Conservation (phyloP, 164 flowering plant genomes). For the Liriodendron chinense region DNA sequence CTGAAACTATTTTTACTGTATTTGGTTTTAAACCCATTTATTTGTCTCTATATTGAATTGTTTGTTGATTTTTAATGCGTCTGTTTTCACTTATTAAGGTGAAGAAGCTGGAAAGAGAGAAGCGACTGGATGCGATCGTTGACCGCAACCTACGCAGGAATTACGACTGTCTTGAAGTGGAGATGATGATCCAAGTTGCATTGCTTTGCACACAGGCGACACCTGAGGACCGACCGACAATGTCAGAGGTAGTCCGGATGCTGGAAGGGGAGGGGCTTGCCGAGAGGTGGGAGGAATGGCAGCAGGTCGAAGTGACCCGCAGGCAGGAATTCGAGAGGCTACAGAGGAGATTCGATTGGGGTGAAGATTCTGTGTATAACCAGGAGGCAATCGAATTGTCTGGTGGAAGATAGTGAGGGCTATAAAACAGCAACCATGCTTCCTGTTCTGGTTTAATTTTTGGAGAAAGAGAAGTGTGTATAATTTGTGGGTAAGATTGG, state of each 20-base stretch:
- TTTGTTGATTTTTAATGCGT: background rate
- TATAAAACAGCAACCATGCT: background rate
- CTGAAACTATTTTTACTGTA: too few species aligned
- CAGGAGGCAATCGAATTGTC: slow-evolving; percentile 87
- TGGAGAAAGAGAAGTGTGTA: background rate
- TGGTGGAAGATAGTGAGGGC: slow-evolving; percentile 68
- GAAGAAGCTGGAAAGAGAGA: slow-evolving; percentile 82
- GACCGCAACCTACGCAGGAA: slow-evolving; percentile 54
- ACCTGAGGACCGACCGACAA: slow-evolving; percentile 89
- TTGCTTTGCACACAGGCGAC: slow-evolving; percentile 78
- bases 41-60: too few species aligned
- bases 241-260: slow-evolving; percentile 97
- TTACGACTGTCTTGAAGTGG: slow-evolving; percentile 64
- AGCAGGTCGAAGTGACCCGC: slow-evolving; percentile 68
- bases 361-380: slow-evolving; percentile 73
- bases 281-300: slow-evolving; percentile 96
- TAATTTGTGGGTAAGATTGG: background rate
- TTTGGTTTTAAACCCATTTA: too few species aligned
- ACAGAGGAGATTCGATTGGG: slow-evolving; percentile 85
- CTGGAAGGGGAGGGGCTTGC: slow-evolving; percentile 94
- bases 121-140: slow-evolving; percentile 65
- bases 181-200: slow-evolving; percentile 86
- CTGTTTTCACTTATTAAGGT: slow-evolving; percentile 38
- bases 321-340: slow-evolving; percentile 70
- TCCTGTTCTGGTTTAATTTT: background rate